Evolutionary conservation across 495 filamentous ascomycete species (phyloP).

Genomic region (Aspergillus steynii): DNA sequence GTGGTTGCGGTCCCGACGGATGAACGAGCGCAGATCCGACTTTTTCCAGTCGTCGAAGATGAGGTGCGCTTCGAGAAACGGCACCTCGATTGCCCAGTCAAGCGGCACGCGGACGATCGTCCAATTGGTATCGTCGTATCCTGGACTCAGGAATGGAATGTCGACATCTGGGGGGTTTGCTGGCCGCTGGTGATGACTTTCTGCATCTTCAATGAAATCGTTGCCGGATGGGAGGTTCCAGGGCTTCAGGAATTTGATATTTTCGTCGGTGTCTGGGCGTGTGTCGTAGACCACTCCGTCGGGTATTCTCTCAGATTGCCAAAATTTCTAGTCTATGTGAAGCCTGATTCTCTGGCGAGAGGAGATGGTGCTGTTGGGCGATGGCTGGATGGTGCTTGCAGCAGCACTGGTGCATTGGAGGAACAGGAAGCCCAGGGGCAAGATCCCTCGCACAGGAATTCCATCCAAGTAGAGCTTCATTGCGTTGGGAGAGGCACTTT

Average conservation of each 20-base stretch:
- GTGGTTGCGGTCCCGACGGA: constrained; percentile 10
- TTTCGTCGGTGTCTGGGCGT: not conserved
- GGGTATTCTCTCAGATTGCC: constrained; percentile 1
- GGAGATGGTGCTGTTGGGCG: too few relatives aligned
- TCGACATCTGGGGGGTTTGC: not conserved
- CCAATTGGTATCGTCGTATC: constrained; percentile 9
- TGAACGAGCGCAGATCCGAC: constrained; percentile 8
- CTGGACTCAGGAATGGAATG: not conserved
- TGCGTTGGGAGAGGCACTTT: too few relatives aligned
- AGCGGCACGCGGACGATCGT: not conserved
- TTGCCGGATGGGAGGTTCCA: constrained; percentile 2
- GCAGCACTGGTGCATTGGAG: too few relatives aligned
- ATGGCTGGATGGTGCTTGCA: too few relatives aligned
- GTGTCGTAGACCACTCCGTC: constrained; percentile 5
- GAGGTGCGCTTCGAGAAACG: constrained; percentile 1
- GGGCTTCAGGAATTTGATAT: not conserved
- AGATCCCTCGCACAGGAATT: too few relatives aligned
- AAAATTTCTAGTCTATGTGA: constrained; percentile 2
- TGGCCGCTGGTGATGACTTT: not conserved
- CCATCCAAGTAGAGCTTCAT: too few relatives aligned
- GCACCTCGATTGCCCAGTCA: constrained; percentile 11
- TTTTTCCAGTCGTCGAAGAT: constrained; percentile 12
- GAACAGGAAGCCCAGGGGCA: too few relatives aligned
- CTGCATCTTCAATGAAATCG: not conserved
- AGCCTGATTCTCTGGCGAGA: not conserved